Percentiles rank a stretch among this genome's conserved stretches.
These are phyloP conservation scores for Phylloporus sp. DNA, from an alignment of 768 basidiomycete species.

Conservation along the genomic window DNA sequence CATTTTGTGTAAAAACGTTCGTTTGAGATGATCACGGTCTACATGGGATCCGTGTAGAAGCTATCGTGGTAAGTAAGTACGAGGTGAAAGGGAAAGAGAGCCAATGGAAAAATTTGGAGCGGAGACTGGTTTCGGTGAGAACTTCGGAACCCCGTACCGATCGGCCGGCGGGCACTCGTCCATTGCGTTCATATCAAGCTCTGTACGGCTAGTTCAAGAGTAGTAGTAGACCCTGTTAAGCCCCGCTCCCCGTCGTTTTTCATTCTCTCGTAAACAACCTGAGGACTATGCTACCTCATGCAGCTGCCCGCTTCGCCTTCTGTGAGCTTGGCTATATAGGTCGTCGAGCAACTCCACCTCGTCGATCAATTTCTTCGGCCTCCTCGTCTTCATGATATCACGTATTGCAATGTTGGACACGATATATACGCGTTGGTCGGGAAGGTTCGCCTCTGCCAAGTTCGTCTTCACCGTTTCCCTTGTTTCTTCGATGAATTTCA, in stretches of 20 bases:
- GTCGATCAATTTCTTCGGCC: conserved; percentile 6
- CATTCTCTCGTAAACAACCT: background rate
- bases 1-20: background rate
- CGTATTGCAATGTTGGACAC: conserved; percentile 15
- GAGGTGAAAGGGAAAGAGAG: background rate
- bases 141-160: background rate
- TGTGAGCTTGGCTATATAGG: conserved; percentile 8
- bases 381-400: conserved; percentile 5
- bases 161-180: background rate
- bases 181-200: background rate
- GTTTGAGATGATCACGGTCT: background rate
- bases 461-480: conserved; percentile 10
- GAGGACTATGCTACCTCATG: too few relatives aligned
- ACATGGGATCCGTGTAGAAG: background rate
- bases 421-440: conserved; percentile 20
- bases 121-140: background rate
- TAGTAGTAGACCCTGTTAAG: background rate
- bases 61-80: background rate
- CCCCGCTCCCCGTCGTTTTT: background rate
- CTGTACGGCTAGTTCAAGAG: background rate
- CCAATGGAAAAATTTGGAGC: background rate
- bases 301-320: background rate
- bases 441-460: conserved; percentile 14
- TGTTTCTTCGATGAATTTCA: conserved; percentile 20
- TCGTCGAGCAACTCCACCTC: conserved; percentile 16